Base-by-base conservation (phyloP, 2,329 filamentous ascomycete species). In the Talaromyces sp. region DNA sequence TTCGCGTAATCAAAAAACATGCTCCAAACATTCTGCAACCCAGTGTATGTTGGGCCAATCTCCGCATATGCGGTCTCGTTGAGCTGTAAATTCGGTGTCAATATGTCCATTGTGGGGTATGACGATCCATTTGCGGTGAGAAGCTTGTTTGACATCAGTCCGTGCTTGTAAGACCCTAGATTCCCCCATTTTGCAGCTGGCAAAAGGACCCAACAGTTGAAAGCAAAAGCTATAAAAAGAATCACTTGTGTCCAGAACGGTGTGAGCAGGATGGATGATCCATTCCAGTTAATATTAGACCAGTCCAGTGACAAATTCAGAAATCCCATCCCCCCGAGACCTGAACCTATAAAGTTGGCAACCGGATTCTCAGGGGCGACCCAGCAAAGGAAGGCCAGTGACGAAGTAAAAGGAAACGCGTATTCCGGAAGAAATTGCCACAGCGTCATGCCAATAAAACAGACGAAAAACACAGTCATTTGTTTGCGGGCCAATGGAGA, bases 361-460 rank as follows among this genome's bases (percentile, higher is more conserved):
- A 81, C 77, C 2, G 78, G 70, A 65, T 86, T 87, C 16, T 78
- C 77, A 1, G 84, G 85, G 2, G 85, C 85, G 2, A 88, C 83
- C 85, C 85, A 87, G 72, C 85, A 88, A 5, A 87, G 76, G 57
- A 87, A 86, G 2, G 85, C 84, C 7, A 87, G 75, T 0, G 85
- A 87, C 7, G 81, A 83, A 1, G 85, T 75, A 69, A 87, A 83
- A 0, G 85, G 85, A 61, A 87, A 87, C 1, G 82, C 78, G 58
- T 80, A 87, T 68, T 87, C 85, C 0, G 85, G 85, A 0, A 87
- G 71, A 63, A 87, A 87, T 62, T 88, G 84, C 85, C 85, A 88
- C 0, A 85, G 65, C 0, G 81, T 84, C 59, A 86, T 77, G 4
- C 76, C 84, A 0, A 81, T 62, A 0, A 87, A 73, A 0, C 80